Percentiles rank a stretch among this genome's conserved stretches.
phyloP scores from a whole-genome alignment of 2,329 filamentous ascomycete genomes.

The Ascochyta viciae-villosae region DNA sequence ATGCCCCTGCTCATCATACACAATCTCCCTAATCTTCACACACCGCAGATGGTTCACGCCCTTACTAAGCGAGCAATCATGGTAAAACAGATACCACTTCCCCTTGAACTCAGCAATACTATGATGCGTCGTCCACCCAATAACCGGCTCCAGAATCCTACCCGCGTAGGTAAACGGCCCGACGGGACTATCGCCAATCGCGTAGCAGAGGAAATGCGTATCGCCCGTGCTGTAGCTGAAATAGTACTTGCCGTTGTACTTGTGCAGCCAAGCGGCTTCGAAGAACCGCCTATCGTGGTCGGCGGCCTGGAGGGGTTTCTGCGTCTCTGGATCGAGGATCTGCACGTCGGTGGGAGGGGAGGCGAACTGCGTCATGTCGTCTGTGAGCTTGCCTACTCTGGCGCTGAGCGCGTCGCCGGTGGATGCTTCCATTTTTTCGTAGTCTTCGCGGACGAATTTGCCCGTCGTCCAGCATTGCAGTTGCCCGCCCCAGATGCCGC shows the following conservation, averaged over 20 bases:
- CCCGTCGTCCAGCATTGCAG: constrained; percentile 75
- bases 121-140: constrained; percentile 84
- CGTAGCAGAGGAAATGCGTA: constrained; percentile 77
- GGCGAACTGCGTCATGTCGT: constrained; percentile 71
- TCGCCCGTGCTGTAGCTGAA: constrained; percentile 82
- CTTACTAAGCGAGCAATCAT: constrained; percentile 72
- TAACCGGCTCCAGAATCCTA: constrained; percentile 74
- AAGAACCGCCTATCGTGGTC: constrained; percentile 81
- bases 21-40: constrained; percentile 78
- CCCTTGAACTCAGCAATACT: constrained; percentile 76
- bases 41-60: constrained; percentile 75
- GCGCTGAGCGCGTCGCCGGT: constrained; percentile 65
- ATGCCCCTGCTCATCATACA: constrained; percentile 70
- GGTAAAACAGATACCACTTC: constrained; percentile 78
- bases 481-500: constrained; percentile 82
- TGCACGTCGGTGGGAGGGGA: constrained; percentile 64
- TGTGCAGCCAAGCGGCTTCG: constrained; percentile 82
- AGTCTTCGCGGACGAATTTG: constrained; percentile 60
- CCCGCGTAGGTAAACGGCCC: constrained; percentile 78
- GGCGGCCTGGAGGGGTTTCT: constrained; percentile 65
- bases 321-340: constrained; percentile 66
- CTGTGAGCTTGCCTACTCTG: constrained; percentile 68
- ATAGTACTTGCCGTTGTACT: constrained; percentile 73
- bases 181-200: constrained; percentile 67
- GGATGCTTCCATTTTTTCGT: constrained; percentile 38